phyloP scores from a whole-genome alignment of 2,329 filamentous ascomycete genomes.

The Verticillium longisporum region DNA sequence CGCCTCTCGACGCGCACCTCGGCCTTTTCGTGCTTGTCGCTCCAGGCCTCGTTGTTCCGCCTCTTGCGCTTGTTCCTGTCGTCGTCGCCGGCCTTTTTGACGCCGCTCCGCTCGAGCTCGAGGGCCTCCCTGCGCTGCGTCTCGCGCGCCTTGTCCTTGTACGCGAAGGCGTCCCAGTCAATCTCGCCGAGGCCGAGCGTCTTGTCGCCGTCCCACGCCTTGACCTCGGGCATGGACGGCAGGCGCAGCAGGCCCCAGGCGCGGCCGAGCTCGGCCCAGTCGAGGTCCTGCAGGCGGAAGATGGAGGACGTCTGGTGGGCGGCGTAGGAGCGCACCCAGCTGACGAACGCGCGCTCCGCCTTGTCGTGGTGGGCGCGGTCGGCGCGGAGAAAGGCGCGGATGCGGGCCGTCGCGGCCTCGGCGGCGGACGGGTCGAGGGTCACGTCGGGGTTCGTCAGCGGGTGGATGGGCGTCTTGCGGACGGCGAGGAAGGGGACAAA shows the following conservation, averaged over 20 bases:
- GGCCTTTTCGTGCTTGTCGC: slow-evolving; percentile 60
- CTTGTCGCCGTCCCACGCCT: slow-evolving; percentile 63
- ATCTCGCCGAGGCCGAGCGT: slow-evolving; percentile 51
- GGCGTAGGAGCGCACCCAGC: slow-evolving; percentile 85
- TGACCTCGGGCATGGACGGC: slow-evolving; percentile 89
- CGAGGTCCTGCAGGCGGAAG: slow-evolving; percentile 72
- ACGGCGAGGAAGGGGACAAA: slow-evolving; percentile 84
- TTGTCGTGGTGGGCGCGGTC: slow-evolving; percentile 70
- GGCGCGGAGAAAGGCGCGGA: slow-evolving; percentile 49
- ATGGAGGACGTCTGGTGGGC: slow-evolving; percentile 90
- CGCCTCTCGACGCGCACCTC: slow-evolving; percentile 54
- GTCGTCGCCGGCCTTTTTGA: slow-evolving; percentile 22
- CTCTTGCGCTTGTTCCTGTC: slow-evolving; percentile 46
- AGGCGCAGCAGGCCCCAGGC: slow-evolving; percentile 83
- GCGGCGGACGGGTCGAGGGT: slow-evolving; percentile 56
- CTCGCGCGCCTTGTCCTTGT: slow-evolving; percentile 67
- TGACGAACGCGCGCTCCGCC: slow-evolving; percentile 85
- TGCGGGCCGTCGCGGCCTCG: slow-evolving; percentile 44
- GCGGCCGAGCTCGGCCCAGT: slow-evolving; percentile 75
- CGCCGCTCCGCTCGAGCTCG: slow-evolving; percentile 37
- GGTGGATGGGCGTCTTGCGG: slow-evolving; percentile 74
- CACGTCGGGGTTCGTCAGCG: slow-evolving; percentile 51
- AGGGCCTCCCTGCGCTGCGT: slow-evolving; percentile 54
- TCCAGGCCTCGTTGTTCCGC: slow-evolving; percentile 65
- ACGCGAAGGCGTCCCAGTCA: slow-evolving; percentile 62